A percentile compares a stretch with the other conserved stretches of the same genome.
Conservation (phyloP, 495 filamentous ascomycete genomes). For the Rhypophila decipiens region DNA sequence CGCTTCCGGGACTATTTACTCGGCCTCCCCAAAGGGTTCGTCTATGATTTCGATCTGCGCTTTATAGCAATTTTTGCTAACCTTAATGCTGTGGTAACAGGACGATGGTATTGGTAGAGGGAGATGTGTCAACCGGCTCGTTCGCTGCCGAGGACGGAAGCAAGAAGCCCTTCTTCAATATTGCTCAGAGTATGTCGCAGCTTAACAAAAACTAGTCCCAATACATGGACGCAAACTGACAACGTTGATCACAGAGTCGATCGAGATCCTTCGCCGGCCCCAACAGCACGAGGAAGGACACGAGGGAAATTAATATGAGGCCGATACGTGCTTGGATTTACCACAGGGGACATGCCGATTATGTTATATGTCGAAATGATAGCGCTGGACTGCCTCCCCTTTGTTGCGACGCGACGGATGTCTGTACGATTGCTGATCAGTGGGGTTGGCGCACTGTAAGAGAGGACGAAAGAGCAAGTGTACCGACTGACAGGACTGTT, state of each 20-base stretch:
- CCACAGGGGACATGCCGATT: not conserved
- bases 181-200: slow-evolving; percentile 64
- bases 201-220: not conserved
- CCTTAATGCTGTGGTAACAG: slow-evolving; percentile 28
- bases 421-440: too few species aligned
- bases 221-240: too few species aligned
- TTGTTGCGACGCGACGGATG: too few species aligned
- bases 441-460: too few species aligned
- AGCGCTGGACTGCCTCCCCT: not conserved
- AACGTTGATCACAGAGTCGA: slow-evolving; percentile 40
- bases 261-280: slow-evolving; percentile 43
- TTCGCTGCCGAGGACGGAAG: slow-evolving; percentile 62
- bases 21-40: slow-evolving; percentile 73
- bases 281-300: too few species aligned
- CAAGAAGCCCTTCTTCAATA: slow-evolving; percentile 47
- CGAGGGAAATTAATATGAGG: too few species aligned
- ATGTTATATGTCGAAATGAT: not conserved
- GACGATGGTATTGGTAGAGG: slow-evolving; percentile 66
- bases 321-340: too few species aligned
- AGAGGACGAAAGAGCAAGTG: not conserved
- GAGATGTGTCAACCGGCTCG: slow-evolving; percentile 55
- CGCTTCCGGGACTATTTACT: slow-evolving; percentile 58
- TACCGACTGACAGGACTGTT: not conserved
- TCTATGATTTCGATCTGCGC: not conserved
- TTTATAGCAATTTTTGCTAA: not conserved